Base-by-base conservation (phyloP, 441 rosid species). In the Macaranga tanarius region DNA sequence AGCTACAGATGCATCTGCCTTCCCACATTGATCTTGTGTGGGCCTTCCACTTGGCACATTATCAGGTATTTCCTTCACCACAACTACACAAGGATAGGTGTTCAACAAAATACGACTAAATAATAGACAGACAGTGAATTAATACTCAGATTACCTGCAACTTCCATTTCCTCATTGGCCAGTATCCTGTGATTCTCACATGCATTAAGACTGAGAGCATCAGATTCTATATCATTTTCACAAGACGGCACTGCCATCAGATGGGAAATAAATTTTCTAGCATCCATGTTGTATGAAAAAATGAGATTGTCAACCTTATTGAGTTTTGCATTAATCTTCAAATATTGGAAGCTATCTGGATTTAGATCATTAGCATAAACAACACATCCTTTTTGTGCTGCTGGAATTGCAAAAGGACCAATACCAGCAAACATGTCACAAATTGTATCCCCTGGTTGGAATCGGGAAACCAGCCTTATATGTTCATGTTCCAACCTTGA, bases 391-490 rank as follows among this genome's bases (percentile, higher is more conserved):
- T 87, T 92, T 56, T 87, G 98, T 52, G 96, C 97, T 62, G 98
- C 98, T 69, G 97, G 97, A 82, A 95, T 87, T 64, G 97, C 91
- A 77, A 92, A 95, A 67, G 99, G 99, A 60, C 99, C 98, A 79
- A 92, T 86, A 61, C 98, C 98, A 77, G 97, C 87, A 87, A 92
- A 95, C 97, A 92, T 86, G 81, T 95, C 98, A 86, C 94, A 95
- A 50, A 95, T 87, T 19, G 81, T 88, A 77, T 95, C 98, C 73
- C 95, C 96, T 22, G 91, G 86, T 79, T 25, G 80, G 77, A 95
- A 95, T 66, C 79, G 85, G 70, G 99, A 87, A 40, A 91, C 85
- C 71, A 95, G 84, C 61, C 96, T 82, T 79, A 84, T 85, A 80
- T 95, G 98, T 74, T 95, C 99, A 76, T 92, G 97, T 73, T 92